Evolutionary conservation across 2,329 filamentous ascomycete species (phyloP), one percentile per base, ranked within the genome.

Genomic region (Arachnopeziza araneosa): DNA sequence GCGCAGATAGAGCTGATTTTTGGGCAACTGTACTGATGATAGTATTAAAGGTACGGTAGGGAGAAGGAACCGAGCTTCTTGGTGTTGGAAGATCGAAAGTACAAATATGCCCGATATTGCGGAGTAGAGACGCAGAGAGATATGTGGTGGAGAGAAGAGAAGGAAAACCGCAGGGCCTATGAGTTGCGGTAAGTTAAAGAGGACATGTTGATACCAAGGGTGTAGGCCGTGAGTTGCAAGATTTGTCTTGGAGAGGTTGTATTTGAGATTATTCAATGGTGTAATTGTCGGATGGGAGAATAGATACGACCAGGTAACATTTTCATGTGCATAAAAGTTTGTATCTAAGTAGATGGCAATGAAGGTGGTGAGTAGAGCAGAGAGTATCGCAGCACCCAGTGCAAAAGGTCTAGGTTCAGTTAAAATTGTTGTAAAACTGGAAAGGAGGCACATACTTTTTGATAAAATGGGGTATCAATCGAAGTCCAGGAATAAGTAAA

Each of bases 271-370:
- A 72, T 93, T 93, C 59, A 91, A 77, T 10, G 89, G 89, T 6
- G 90, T 91, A 64, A 93, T 84, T 54, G 89, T 81, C 0, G 90
- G 90, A 58, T 82, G 78, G 26, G 75, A 75, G 66, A 89, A 76
- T 30, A 93, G 75, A 63, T 86, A 82, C 22, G 79, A 77, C 79
- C 89, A 87, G 48, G 82, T 82, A 60, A 90, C 81, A 57, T 85
- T 80, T 60, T 82, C 79, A 60, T 80, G 72, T 52, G 82, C 78
- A 72, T 96, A 97, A 73, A 96, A 97, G 52, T 85, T 82, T 2
- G 93, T 98, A 74, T 99, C 95, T 59, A 91, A 80, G 59, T 84
- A 83, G 67, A 97, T 83, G 50, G 92, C 93, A 64, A 93, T 74
- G 60, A 85, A 79, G 53, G 86, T 79, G 55, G 91, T 93, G 55